Evolutionary conservation across 805 yeast species (phyloP), one percentile per base, ranked within the genome.

Genomic region (Lachancea meyersii): DNA sequence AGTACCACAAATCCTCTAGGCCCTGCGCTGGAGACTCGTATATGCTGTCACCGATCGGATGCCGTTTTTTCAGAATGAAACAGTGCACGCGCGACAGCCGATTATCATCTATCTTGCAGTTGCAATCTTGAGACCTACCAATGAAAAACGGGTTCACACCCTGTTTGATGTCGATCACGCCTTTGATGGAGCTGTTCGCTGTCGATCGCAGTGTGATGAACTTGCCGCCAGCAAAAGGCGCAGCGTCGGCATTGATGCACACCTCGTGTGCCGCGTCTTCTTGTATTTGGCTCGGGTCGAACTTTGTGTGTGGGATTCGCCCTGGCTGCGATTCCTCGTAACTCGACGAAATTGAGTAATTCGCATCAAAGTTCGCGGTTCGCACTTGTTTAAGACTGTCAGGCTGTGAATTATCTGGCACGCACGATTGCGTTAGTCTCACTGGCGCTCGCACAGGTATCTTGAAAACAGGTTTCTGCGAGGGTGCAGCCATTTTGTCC

Each of bases 21-120:
- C 82, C 81, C 62, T 77, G 82, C 0, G 87, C 88, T 0, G 89
- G 87, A 8, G 83, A 76, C 51, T 80, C 86, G 55, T 68, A 76
- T 3, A 80, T 71, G 24, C 78, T 69, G 23, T 69, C 67, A 11
- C 74, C 73, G 3, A 77, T 73, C 0, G 79, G 79, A 55, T 82
- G 86, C 45, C 87, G 69, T 46, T 78, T 74, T 53, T 77, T 77
- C 42, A 71, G 53, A 11, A 91, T 68, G 23, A 79, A 65, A 60
- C 96, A 88, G 62, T 93, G 97, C 1, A 81, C 70, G 49, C 87
- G 85, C 2, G 97, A 89, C 53, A 91, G 73, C 35, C 96, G 65
- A 51, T 74, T 82, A 51, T 89, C 96, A 24, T 74, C 67, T 14
- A 86, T 75, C 33, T 68, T 69, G 26, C 76, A 72, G 55, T 84